Conservation (phyloP, 2,329 filamentous ascomycete genomes). For the Colletotrichum sp. region DNA sequence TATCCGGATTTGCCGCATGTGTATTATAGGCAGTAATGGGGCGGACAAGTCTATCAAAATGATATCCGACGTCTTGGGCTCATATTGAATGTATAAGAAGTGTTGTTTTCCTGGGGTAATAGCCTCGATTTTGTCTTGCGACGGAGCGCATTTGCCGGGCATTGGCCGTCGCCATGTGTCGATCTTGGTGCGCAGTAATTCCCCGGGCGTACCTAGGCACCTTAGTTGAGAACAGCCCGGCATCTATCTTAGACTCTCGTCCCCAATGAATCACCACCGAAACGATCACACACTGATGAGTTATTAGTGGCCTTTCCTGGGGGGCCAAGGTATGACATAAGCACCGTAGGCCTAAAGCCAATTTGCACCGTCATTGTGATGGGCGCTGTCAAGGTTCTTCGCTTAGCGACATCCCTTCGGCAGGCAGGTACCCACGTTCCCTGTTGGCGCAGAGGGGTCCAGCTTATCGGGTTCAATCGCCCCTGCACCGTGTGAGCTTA, state of each 20-base stretch:
- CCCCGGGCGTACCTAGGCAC: neutral
- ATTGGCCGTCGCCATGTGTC: neutral
- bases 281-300: neutral
- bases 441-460: constrained; percentile 3
- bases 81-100: neutral
- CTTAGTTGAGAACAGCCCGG: neutral
- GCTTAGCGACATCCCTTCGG: neutral
- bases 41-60: constrained; percentile 13
- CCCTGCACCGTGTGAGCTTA: constrained; percentile 17
- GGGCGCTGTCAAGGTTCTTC: neutral
- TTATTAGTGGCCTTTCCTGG: neutral
- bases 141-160: neutral
- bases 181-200: neutral
- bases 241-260: neutral
- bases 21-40: constrained; percentile 12
- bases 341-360: neutral
- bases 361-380: neutral
- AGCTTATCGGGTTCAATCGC: constrained; percentile 10
- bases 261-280: neutral
- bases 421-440: neutral
- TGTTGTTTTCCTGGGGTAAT: neutral
- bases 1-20: neutral
- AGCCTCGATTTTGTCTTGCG: neutral
- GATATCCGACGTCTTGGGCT: constrained; percentile 16
- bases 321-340: constrained; percentile 10